A percentile compares a stretch with the other conserved stretches of the same genome.
These are phyloP conservation scores for Echeveria elegans DNA, from an alignment of 164 flowering plant species.

Conservation along the genomic window DNA sequence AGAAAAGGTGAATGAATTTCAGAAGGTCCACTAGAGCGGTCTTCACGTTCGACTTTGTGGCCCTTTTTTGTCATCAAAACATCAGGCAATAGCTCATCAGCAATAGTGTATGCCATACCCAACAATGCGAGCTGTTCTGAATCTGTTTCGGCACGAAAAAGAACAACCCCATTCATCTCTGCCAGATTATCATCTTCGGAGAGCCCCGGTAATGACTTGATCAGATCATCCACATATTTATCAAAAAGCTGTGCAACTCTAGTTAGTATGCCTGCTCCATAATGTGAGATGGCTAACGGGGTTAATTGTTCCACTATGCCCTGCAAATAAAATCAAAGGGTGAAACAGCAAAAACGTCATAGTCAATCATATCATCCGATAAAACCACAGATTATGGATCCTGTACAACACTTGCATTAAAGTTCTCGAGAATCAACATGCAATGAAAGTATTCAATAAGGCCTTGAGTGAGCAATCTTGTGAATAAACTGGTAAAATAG, in stretches of 20 bases:
- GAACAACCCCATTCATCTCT: conserved; percentile 50
- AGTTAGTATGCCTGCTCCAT: conserved; percentile 61
- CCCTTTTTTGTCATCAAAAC: conserved; percentile 47
- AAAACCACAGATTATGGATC: not conserved
- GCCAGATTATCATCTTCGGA: conserved; percentile 78
- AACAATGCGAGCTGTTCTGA: conserved; percentile 89
- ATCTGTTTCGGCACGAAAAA: conserved; percentile 85
- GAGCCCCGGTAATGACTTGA: conserved; percentile 63
- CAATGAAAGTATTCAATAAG: not conserved
- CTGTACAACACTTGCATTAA: not conserved
- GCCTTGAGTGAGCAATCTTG: too few relatives aligned
- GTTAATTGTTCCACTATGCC: conserved; percentile 74
- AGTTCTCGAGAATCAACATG: too few relatives aligned
- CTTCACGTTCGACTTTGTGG: conserved; percentile 34
- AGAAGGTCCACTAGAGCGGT: conserved; percentile 26
- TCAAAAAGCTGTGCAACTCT: conserved; percentile 73
- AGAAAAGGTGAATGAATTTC: conserved; percentile 27
- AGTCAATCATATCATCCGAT: not conserved
- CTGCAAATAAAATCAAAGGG: conserved; percentile 32
- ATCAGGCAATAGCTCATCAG: conserved; percentile 72
- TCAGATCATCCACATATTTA: conserved; percentile 58
- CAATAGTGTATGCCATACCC: conserved; percentile 78
- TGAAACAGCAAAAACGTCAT: not conserved
- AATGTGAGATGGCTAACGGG: conserved; percentile 49
- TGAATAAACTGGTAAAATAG: too few relatives aligned